A percentile compares a stretch with the other conserved stretches of the same genome.
Evolutionary conservation across 1,284 basidiomycete species (phyloP).

Genomic region (Xerocomus minutiporus): DNA sequence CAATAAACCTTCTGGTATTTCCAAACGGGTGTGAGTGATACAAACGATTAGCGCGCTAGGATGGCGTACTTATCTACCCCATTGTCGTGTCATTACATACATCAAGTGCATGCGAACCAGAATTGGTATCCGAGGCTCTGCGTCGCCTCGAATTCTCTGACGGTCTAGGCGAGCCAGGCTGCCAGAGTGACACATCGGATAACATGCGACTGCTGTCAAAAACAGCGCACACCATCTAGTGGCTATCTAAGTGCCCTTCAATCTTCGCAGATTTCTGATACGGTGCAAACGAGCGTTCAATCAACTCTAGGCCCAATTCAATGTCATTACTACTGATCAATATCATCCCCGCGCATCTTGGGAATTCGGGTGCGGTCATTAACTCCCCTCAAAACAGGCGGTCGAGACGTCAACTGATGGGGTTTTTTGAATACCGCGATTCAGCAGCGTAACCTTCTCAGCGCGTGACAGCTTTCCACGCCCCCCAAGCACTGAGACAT

Average conservation of each 20-base stretch:
- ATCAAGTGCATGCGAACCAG: neutral
- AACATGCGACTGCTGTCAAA: neutral
- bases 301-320: conserved; percentile 6
- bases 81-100: conserved; percentile 2
- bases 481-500: neutral
- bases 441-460: conserved; percentile 2
- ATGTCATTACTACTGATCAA: neutral
- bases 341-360: conserved; percentile 5
- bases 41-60: conserved; percentile 1
- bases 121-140: neutral
- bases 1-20: neutral
- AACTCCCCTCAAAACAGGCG: conserved; percentile 5
- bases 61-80: neutral
- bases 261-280: conserved; percentile 9
- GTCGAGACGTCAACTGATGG: neutral
- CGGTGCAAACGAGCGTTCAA: conserved; percentile 4
- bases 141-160: conserved; percentile 4
- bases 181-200: neutral
- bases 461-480: conserved; percentile 9
- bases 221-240: neutral
- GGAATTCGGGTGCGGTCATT: conserved; percentile 17
- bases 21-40: conserved; percentile 13
- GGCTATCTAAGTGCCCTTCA: neutral
- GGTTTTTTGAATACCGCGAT: conserved; percentile 5
- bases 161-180: neutral